Percentiles rank a stretch among this genome's conserved stretches.
Conservation (phyloP, 2,329 filamentous ascomycete species). For the Botrytis fragariae region DNA sequence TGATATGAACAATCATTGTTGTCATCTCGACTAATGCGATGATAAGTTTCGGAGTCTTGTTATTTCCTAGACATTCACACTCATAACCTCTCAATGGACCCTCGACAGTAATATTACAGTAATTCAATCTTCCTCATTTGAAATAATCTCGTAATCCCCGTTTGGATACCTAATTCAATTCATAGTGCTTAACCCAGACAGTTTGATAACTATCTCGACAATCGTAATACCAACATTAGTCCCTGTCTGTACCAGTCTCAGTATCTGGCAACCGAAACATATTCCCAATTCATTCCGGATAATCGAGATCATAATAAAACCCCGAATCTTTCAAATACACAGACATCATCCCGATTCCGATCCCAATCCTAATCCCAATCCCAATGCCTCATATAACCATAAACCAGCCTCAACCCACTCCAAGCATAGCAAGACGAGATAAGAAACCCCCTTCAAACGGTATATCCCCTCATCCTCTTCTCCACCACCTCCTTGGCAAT, state of each 20-base stretch:
- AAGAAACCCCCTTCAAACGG: neutral
- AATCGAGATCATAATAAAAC: neutral
- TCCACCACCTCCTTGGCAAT: neutral
- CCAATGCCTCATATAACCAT: neutral
- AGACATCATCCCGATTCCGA: neutral
- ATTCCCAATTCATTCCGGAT: neutral
- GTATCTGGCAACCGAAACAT: neutral
- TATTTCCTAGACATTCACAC: neutral
- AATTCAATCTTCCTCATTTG: neutral
- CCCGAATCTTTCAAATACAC: neutral
- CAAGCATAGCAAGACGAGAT: neutral
- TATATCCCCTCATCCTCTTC: slow-evolving; percentile 2
- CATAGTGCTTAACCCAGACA: neutral
- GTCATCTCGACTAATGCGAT: neutral
- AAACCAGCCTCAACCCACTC: neutral
- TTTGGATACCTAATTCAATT: neutral
- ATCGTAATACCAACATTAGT: neutral
- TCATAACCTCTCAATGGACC: neutral
- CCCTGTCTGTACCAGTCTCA: neutral
- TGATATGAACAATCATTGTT: neutral
- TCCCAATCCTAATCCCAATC: neutral
- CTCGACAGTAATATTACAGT: neutral
- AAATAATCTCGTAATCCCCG: neutral
- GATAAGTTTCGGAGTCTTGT: neutral
- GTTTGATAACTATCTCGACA: neutral